Evolutionary conservation across 1,284 basidiomycete genomes (phyloP), one percentile per base, ranked within the genome.

Genomic region (Sutorius eximius): DNA sequence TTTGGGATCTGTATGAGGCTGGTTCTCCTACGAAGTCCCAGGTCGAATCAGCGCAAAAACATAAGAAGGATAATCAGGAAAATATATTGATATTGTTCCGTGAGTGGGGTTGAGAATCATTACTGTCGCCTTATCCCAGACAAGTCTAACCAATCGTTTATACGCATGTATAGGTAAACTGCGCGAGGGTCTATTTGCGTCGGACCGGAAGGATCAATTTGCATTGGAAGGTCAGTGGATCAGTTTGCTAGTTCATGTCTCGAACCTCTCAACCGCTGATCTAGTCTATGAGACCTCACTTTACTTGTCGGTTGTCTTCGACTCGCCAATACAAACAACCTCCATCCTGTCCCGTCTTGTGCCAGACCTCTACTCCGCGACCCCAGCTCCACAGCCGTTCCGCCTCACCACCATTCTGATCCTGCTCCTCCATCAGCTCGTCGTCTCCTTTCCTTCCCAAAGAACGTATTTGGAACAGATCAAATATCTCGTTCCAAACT

Each of bases 231-330:
- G 86, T 86, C 53, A 32, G 74, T 56, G 40, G 11, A 29, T 50
- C 47, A 20, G 32, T 9, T 33, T 13, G 33, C n/a, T n/a, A 38
- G 45, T n/a, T 30, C 30, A 6, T 36, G 40, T 29, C n/a, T 12
- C 32, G 2, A 37, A 27, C 52, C 22, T 27, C 18, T 37, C 16
- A 51, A 49, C 27, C 22, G 34, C 45, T 22, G 16, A 30, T 29
- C 10, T 61, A 89, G 87, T 81, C 5, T 89, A 88, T 65, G 84
- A 89, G 71, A 85, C 79, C 4, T 89, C 87, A 0, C 72, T 89
- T n/a, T 79, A 77, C 65, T 75, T 88, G 29, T 78, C 85, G 22
- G 71, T 80, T 22, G 59, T 87, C 16, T 89, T 87, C 71, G 73
- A 77, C 50, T 80, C 79, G 4, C 74, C 80, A 1, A 74, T 74